Evolutionary conservation across 2,329 filamentous ascomycete species (phyloP).

Genomic region (Hymenoscyphus scutula): DNA sequence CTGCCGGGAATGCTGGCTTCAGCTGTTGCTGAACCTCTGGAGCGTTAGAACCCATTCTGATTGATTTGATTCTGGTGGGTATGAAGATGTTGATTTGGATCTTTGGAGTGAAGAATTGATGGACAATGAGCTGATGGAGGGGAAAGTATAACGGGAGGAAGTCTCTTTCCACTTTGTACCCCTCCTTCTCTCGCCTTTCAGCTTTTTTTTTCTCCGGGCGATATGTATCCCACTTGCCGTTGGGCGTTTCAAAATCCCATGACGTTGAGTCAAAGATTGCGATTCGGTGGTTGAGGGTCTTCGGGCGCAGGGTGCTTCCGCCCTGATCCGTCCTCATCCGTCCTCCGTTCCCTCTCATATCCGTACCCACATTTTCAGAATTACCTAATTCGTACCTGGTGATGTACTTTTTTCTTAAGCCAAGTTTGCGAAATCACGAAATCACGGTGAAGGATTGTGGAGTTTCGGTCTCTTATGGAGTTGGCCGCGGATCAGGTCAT

Average conservation of each 20-base stretch:
- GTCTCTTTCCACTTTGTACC: conserved; percentile 22
- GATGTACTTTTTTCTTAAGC: conserved; percentile 4
- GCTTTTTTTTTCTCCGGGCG: background rate
- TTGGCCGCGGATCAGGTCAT: conserved; percentile 3
- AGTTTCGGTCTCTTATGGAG: background rate
- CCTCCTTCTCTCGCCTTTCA: background rate
- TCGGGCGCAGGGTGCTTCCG: background rate
- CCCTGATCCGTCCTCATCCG: conserved; percentile 5
- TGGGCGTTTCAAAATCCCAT: conserved; percentile 1
- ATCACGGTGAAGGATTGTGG: background rate
- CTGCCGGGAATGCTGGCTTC: conserved; percentile 45
- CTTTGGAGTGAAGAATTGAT: background rate
- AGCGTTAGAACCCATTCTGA: conserved; percentile 32
- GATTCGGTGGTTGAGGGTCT: background rate
- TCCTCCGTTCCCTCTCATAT: background rate
- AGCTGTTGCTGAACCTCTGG: conserved; percentile 19
- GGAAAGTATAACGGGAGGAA: background rate
- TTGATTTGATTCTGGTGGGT: background rate
- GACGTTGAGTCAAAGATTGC: background rate
- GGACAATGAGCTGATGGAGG: background rate
- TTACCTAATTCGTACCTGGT: background rate
- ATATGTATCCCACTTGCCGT: background rate
- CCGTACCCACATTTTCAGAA: background rate
- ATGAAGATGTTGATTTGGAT: background rate
- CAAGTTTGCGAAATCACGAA: conserved; percentile 3